These are phyloP conservation scores for Xylariaceae sp. DNA, from an alignment of 2,329 filamentous ascomycete genomes.

Conservation along the genomic window DNA sequence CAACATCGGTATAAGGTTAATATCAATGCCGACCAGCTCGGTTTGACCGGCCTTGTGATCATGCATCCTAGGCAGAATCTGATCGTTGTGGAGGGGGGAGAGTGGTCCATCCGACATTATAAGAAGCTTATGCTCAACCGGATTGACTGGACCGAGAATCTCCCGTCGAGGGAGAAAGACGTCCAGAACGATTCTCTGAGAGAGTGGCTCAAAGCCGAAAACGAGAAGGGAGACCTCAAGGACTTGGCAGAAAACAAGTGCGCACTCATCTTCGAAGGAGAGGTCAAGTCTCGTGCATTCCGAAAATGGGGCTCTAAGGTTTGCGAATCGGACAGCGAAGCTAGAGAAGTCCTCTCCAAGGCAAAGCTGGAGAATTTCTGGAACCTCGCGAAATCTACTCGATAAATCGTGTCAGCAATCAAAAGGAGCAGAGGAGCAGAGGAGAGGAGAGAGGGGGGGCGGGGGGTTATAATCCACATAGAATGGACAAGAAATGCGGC, in stretches of 20 bases:
- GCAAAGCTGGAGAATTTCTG: slow-evolving; percentile 96
- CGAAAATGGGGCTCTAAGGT: slow-evolving; percentile 86
- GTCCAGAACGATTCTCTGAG: slow-evolving; percentile 62
- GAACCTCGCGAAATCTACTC: slow-evolving; percentile 75
- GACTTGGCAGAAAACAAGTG: slow-evolving; percentile 84
- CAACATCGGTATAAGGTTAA: slow-evolving; percentile 92
- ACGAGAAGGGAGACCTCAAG: slow-evolving; percentile 76
- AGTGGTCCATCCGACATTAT: slow-evolving; percentile 80
- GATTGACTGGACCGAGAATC: slow-evolving; percentile 93
- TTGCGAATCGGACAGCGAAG: slow-evolving; percentile 91
- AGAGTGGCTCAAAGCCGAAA: slow-evolving; percentile 78
- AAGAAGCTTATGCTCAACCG: slow-evolving; percentile 92
- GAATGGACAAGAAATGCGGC: background rate
- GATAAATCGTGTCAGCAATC: slow-evolving; percentile 26
- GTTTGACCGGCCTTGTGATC: slow-evolving; percentile 86
- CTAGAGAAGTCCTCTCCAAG: slow-evolving; percentile 75
- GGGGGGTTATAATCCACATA: background rate
- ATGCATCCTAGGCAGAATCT: slow-evolving; percentile 88
- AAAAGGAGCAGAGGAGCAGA: no score
- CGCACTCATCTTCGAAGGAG: slow-evolving; percentile 85
- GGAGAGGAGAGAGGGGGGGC: no score
- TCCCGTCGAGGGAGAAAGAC: slow-evolving; percentile 64
- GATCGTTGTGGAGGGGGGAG: slow-evolving; percentile 88
- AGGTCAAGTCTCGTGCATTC: slow-evolving; percentile 78
- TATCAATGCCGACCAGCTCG: slow-evolving; percentile 87